phyloP scores from a whole-genome alignment of 371 early-diverging fungal genomes.

The Mortierella sp. region DNA sequence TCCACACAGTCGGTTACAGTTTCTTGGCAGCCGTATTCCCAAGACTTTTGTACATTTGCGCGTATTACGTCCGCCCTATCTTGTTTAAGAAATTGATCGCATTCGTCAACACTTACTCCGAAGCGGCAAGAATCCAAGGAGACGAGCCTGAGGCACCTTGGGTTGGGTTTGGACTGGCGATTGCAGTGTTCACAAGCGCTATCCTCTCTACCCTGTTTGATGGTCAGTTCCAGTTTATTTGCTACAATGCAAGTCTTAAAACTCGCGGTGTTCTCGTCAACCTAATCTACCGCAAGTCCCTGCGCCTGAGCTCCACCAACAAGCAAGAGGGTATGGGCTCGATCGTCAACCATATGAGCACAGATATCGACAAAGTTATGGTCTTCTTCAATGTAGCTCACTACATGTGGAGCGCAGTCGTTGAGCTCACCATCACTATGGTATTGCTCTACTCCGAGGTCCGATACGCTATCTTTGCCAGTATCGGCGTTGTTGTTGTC shows the following conservation, averaged over 20 bases:
- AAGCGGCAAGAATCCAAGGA: background rate
- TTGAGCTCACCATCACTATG: slow-evolving; percentile 84
- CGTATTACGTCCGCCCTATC: slow-evolving; percentile 81
- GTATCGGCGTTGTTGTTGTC: slow-evolving; percentile 18
- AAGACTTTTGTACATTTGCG: slow-evolving; percentile 72
- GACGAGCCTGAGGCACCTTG: slow-evolving; percentile 62
- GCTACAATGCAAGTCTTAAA: slow-evolving; percentile 25
- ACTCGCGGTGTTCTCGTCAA: slow-evolving; percentile 82
- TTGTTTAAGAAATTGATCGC: slow-evolving; percentile 76
- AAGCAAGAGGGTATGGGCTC: slow-evolving; percentile 78
- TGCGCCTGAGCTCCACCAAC: slow-evolving; percentile 81
- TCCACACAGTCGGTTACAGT: slow-evolving; percentile 65
- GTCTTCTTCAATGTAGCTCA: slow-evolving; percentile 61
- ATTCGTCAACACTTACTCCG: slow-evolving; percentile 69
- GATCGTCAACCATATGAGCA: slow-evolving; percentile 91
- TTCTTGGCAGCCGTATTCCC: slow-evolving; percentile 32
- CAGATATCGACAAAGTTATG: slow-evolving; percentile 83
- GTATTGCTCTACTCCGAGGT: slow-evolving; percentile 73
- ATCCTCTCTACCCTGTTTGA: slow-evolving; percentile 30
- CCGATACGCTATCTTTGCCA: slow-evolving; percentile 43
- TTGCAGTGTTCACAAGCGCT: slow-evolving; percentile 33
- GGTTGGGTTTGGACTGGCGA: slow-evolving; percentile 67
- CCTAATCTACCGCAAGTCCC: slow-evolving; percentile 87
- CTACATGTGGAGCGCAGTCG: slow-evolving; percentile 80
- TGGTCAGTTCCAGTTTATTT: slow-evolving; percentile 40